Percentiles rank a stretch among this genome's conserved stretches.
phyloP scores from a whole-genome alignment of 306 rosid species.

The Ziziphus jujuba region DNA sequence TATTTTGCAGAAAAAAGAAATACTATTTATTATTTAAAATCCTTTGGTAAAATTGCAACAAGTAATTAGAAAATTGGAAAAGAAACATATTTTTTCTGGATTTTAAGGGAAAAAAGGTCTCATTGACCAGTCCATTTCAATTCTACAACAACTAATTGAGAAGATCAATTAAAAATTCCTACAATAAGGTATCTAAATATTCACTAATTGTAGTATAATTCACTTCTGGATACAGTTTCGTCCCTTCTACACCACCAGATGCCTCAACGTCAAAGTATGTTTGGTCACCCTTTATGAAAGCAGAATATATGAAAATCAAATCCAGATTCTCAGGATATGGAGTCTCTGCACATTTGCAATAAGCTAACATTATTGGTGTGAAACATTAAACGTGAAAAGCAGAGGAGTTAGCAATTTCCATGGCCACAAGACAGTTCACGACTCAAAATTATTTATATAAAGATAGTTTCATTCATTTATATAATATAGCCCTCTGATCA shows the following conservation, averaged over 20 bases:
- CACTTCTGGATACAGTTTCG: conserved; percentile 61
- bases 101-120: too few species aligned
- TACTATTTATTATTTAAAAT: too few species aligned
- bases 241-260: conserved; percentile 57
- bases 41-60: too few species aligned
- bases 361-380: neutral
- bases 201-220: conserved; percentile 61
- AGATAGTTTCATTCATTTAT: too few species aligned
- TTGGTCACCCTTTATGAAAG: conserved; percentile 84
- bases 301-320: conserved; percentile 66
- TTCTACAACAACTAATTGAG: too few species aligned
- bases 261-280: conserved; percentile 62
- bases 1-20: too few species aligned
- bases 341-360: conserved; percentile 47
- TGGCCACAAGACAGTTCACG: neutral
- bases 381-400: neutral
- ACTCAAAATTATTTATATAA: too few species aligned
- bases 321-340: conserved; percentile 62
- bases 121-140: too few species aligned
- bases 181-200: conserved; percentile 55
- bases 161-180: conserved; percentile 3
- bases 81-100: too few species aligned
- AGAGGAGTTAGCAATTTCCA: neutral
- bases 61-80: too few species aligned
- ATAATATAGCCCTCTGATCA: too few species aligned